phyloP scores from a whole-genome alignment of 1,139 yeast species.

The Blastobotrys niveus region DNA sequence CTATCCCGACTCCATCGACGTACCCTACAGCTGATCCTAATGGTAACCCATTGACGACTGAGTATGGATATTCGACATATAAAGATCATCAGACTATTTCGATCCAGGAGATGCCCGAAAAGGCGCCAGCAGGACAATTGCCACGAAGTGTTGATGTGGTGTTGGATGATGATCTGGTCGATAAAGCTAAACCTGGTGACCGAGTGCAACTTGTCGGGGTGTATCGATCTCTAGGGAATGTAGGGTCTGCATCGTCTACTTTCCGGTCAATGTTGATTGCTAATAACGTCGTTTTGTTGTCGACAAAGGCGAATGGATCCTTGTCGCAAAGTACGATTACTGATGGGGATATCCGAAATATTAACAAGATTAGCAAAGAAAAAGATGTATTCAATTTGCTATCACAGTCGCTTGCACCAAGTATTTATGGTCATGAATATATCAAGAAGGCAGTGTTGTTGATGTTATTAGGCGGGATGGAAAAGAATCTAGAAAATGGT shows the following conservation, averaged over 20 bases:
- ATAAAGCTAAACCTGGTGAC: slow-evolving; percentile 91
- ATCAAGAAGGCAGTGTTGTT: slow-evolving; percentile 87
- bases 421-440: slow-evolving; percentile 88
- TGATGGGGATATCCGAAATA: slow-evolving; percentile 79
- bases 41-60: slow-evolving; percentile 82
- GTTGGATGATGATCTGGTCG: slow-evolving; percentile 91
- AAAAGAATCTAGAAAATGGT: slow-evolving; percentile 90
- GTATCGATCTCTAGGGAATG: slow-evolving; percentile 78
- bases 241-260: slow-evolving; percentile 44
- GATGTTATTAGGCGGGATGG: slow-evolving; percentile 91
- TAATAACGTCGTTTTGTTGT: slow-evolving; percentile 81
- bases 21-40: slow-evolving; percentile 93
- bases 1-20: slow-evolving; percentile 75
- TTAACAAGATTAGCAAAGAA: slow-evolving; percentile 68
- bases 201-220: slow-evolving; percentile 93
- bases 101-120: slow-evolving; percentile 97
- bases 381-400: slow-evolving; percentile 70
- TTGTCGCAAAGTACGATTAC: slow-evolving; percentile 70
- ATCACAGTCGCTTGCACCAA: slow-evolving; percentile 87
- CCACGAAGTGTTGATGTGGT: slow-evolving; percentile 90
- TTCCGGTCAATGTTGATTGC: slow-evolving; percentile 80
- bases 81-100: slow-evolving; percentile 91
- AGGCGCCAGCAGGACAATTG: slow-evolving; percentile 96
- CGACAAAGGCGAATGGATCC: slow-evolving; percentile 77
- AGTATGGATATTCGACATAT: slow-evolving; percentile 89